Conservation (phyloP, 352 stramenopile genomes). For the Halophytophthora batemanensis region DNA sequence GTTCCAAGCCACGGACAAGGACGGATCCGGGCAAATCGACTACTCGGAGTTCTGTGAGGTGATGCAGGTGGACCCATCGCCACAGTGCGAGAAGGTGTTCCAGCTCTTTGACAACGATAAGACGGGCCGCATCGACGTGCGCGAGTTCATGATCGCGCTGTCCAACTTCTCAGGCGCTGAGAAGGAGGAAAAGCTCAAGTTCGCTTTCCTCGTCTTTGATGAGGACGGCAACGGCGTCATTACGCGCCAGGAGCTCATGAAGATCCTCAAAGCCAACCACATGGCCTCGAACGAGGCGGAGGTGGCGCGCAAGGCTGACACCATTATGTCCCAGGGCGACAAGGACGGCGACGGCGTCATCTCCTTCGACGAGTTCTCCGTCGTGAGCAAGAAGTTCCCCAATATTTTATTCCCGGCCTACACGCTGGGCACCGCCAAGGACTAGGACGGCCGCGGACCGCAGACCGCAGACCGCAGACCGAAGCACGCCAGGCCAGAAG, state of each 20-base stretch:
- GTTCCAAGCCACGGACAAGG: conserved; percentile 94
- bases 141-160: conserved; percentile 94
- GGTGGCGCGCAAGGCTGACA: conserved; percentile 94
- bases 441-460: conserved; percentile 18
- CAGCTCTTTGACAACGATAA: conserved; percentile 94
- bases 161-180: conserved; percentile 93
- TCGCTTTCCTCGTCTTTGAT: conserved; percentile 95
- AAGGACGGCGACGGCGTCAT: conserved; percentile 96
- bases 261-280: conserved; percentile 96
- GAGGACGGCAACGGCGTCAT: conserved; percentile 95
- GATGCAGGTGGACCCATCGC: conserved; percentile 90
- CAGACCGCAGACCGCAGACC: background rate
- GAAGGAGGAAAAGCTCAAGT: conserved; percentile 97
- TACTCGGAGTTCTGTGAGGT: conserved; percentile 98
- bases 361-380: conserved; percentile 96
- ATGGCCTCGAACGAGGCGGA: conserved; percentile 91
- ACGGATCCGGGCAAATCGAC: conserved; percentile 93
- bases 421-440: conserved; percentile 61
- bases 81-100: conserved; percentile 92
- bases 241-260: conserved; percentile 92
- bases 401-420: conserved; percentile 94
- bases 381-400: conserved; percentile 96
- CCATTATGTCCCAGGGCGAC: conserved; percentile 96
- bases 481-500: conserved; percentile 2
- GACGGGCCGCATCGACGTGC: conserved; percentile 89